Conservation (phyloP, 2,329 filamentous ascomycete species). For the Cadophora gregata region DNA sequence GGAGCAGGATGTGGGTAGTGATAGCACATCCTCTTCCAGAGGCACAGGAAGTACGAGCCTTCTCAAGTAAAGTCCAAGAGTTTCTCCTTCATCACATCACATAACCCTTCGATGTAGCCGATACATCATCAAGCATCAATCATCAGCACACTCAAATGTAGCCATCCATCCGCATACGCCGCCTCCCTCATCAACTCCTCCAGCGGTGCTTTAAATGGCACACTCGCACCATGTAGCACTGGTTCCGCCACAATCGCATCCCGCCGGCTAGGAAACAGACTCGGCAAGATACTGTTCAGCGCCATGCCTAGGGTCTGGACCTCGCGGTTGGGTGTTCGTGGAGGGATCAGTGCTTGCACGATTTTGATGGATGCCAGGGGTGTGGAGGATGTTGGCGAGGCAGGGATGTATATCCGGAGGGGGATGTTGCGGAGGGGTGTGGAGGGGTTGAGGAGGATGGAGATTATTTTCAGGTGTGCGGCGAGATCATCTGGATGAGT, state of each 20-base stretch:
- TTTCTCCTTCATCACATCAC: not conserved
- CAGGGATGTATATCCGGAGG: conserved; percentile 83
- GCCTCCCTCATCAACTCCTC: conserved; percentile 84
- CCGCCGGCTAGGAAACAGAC: conserved; percentile 84
- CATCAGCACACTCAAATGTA: conserved; percentile 73
- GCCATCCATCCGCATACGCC: conserved; percentile 90
- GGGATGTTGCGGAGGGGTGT: conserved; percentile 83
- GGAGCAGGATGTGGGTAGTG: not conserved
- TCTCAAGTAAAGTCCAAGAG: not conserved
- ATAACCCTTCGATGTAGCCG: not conserved
- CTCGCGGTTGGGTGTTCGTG: conserved; percentile 52
- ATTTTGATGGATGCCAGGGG: conserved; percentile 66
- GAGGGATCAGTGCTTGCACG: conserved; percentile 76
- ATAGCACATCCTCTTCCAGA: not conserved
- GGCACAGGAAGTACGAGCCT: not conserved
- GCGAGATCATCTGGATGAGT: conserved; percentile 67
- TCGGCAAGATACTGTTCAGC: conserved; percentile 76
- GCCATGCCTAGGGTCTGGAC: conserved; percentile 77
- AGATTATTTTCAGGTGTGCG: conserved; percentile 76
- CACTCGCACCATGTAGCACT: conserved; percentile 81
- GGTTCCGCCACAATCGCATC: conserved; percentile 85
- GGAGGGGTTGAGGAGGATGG: conserved; percentile 76
- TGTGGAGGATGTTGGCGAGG: conserved; percentile 56
- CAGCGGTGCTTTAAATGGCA: conserved; percentile 80
- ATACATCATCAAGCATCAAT: conserved; percentile 30